Percentiles rank a stretch among this genome's conserved stretches.
phyloP scores from a whole-genome alignment of 495 filamentous ascomycete species.

The Neurospora africana region DNA sequence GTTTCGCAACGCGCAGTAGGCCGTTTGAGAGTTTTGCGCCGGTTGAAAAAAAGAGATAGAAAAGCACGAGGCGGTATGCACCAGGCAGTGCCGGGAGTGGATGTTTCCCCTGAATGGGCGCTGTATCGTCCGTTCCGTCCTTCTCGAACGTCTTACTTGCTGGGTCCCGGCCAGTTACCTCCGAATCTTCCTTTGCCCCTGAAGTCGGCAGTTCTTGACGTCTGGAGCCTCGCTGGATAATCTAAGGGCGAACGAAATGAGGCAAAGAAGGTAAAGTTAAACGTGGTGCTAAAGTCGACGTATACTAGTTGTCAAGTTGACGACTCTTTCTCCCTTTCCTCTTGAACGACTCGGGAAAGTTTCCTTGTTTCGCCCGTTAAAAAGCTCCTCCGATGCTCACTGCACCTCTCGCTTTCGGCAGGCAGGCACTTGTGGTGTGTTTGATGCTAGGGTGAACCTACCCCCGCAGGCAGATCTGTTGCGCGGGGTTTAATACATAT shows the following conservation, averaged over 20 bases:
- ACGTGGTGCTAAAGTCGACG: background rate
- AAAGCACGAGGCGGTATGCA: background rate
- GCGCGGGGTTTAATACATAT: background rate
- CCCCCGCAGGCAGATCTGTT: background rate
- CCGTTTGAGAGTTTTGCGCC: slow-evolving; percentile 1
- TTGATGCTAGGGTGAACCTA: background rate
- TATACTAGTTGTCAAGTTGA: background rate
- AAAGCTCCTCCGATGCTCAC: background rate
- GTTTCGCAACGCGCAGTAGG: background rate
- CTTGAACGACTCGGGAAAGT: background rate
- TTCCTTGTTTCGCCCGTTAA: background rate
- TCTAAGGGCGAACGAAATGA: background rate
- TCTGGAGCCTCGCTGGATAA: background rate
- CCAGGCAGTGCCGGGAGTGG: background rate
- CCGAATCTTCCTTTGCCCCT: background rate
- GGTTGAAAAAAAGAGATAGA: background rate
- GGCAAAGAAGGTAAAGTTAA: background rate
- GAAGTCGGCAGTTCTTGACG: background rate
- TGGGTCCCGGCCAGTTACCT: background rate
- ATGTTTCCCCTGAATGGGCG: background rate
- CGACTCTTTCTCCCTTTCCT: background rate
- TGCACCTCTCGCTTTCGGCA: background rate
- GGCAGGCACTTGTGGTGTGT: background rate
- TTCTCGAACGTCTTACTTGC: background rate
- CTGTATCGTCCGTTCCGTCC: background rate